Percentiles rank a stretch among this genome's conserved stretches.
Evolutionary conservation across 2,329 filamentous ascomycete species (phyloP).

Genomic region (Xylariaceae sp.): DNA sequence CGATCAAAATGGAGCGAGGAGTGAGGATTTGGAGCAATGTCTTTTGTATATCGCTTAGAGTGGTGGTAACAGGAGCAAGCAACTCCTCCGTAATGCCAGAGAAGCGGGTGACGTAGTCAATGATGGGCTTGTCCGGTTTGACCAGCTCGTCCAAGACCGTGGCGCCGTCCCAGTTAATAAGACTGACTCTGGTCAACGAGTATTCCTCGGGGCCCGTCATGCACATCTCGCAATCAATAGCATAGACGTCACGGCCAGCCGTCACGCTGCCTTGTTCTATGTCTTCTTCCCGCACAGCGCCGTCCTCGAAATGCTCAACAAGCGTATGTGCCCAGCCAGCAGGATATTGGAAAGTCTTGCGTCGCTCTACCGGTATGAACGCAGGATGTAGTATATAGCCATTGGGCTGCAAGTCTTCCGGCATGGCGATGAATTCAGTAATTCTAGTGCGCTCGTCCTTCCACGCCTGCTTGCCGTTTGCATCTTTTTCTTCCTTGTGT

Average conservation of each 20-base stretch:
- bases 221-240: slow-evolving; percentile 97
- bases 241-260: slow-evolving; percentile 70
- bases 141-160: slow-evolving; percentile 85
- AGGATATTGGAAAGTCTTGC: slow-evolving; percentile 47
- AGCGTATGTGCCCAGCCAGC: slow-evolving; percentile 79
- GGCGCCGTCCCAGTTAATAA: slow-evolving; percentile 79
- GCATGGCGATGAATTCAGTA: slow-evolving; percentile 67
- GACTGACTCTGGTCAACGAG: slow-evolving; percentile 81
- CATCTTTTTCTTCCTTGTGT: slow-evolving; percentile 57
- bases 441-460: slow-evolving; percentile 74
- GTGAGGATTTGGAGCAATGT: slow-evolving; percentile 68
- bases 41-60: slow-evolving; percentile 73
- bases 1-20: slow-evolving; percentile 67
- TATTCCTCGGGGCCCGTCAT: slow-evolving; percentile 73
- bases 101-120: slow-evolving; percentile 84
- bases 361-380: slow-evolving; percentile 57
- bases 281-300: slow-evolving; percentile 59
- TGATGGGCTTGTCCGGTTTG: slow-evolving; percentile 81
- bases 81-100: slow-evolving; percentile 89
- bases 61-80: slow-evolving; percentile 78
- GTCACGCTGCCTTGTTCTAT: slow-evolving; percentile 79
- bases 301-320: slow-evolving; percentile 62
- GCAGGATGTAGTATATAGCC: slow-evolving; percentile 82
- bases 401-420: slow-evolving; percentile 72
- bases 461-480: slow-evolving; percentile 59